phyloP scores from a whole-genome alignment of 2,329 filamentous ascomycete species.

The Scytalidium lignicola region DNA sequence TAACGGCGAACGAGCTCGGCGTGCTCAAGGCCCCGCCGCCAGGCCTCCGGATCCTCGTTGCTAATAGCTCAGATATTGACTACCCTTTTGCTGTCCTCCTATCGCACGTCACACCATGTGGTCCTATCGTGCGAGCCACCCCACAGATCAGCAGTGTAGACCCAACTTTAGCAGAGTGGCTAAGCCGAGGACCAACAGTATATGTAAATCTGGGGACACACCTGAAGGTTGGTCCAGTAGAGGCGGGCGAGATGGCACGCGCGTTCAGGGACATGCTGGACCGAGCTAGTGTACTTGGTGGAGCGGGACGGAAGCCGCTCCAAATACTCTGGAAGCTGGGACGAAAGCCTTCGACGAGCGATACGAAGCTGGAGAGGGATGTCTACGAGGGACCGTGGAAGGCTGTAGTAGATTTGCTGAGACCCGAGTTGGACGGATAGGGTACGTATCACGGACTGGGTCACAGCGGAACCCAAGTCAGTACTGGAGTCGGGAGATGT shows the following conservation, averaged over 20 bases:
- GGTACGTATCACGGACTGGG: conserved; percentile 36
- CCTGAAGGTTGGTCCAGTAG: background rate
- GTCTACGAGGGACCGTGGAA: conserved; percentile 3
- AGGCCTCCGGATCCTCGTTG: background rate
- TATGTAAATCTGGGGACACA: conserved; percentile 39
- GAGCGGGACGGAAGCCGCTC: background rate
- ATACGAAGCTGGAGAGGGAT: background rate
- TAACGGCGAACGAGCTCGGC: background rate
- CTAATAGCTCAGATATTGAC: conserved; percentile 14
- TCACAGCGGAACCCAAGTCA: conserved; percentile 32
- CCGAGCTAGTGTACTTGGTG: conserved; percentile 2
- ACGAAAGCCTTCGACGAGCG: conserved; percentile 10
- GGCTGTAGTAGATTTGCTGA: conserved; percentile 18
- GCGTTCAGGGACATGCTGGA: conserved; percentile 31
- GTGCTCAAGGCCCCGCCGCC: background rate
- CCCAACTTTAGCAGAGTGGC: conserved; percentile 34
- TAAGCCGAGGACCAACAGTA: conserved; percentile 33
- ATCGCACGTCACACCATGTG: conserved; percentile 20
- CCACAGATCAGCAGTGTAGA: conserved; percentile 30
- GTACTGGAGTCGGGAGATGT: conserved; percentile 32
- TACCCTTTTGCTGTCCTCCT: conserved; percentile 15
- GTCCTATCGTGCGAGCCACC: conserved; percentile 35
- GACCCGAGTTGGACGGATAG: conserved; percentile 24
- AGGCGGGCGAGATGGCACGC: conserved; percentile 32
- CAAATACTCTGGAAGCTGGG: conserved; percentile 26